phyloP scores from a whole-genome alignment of 2,329 filamentous ascomycete genomes.

The Elsinoe arachidis region DNA sequence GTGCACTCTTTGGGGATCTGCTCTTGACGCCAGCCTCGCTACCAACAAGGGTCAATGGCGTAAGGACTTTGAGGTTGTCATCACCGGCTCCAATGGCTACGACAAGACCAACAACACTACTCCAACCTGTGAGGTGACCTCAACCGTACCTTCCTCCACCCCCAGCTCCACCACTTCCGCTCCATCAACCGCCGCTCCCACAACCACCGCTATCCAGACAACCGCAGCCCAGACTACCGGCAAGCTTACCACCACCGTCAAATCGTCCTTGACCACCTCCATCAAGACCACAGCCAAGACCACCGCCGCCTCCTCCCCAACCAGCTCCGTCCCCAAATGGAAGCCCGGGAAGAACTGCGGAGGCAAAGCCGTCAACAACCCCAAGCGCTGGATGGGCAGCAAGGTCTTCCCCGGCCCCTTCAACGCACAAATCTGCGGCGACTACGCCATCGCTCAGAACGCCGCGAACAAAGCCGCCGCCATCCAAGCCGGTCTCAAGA shows the following conservation, averaged over 20 bases:
- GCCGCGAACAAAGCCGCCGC: conserved; percentile 19
- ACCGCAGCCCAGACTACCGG: background rate
- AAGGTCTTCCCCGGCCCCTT: conserved; percentile 27
- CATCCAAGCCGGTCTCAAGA: conserved; percentile 15
- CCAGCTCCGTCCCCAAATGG: conserved; percentile 25
- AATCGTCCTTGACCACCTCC: conserved; percentile 17
- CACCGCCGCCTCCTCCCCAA: conserved; percentile 22
- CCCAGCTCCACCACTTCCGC: background rate
- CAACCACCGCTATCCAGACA: background rate
- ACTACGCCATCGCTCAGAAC: conserved; percentile 20
- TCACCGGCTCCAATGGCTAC: conserved; percentile 24
- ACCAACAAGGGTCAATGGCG: conserved; percentile 24
- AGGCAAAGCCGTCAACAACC: conserved; percentile 16
- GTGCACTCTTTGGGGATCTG: conserved; percentile 32
- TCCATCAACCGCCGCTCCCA: background rate
- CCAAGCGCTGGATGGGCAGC: conserved; percentile 20
- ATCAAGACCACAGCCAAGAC: conserved; percentile 18
- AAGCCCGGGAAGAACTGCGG: conserved; percentile 21
- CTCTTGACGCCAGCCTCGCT: conserved; percentile 23
- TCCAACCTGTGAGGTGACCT: conserved; percentile 7
- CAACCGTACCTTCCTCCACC: background rate
- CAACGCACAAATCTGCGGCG: conserved; percentile 24
- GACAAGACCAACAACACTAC: conserved; percentile 22
- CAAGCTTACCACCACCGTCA: conserved; percentile 16
- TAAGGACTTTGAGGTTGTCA: conserved; percentile 24